Percentiles rank a stretch among this genome's conserved stretches.
Conservation (phyloP, 2,329 filamentous ascomycete species). For the Penicillium paneum region DNA sequence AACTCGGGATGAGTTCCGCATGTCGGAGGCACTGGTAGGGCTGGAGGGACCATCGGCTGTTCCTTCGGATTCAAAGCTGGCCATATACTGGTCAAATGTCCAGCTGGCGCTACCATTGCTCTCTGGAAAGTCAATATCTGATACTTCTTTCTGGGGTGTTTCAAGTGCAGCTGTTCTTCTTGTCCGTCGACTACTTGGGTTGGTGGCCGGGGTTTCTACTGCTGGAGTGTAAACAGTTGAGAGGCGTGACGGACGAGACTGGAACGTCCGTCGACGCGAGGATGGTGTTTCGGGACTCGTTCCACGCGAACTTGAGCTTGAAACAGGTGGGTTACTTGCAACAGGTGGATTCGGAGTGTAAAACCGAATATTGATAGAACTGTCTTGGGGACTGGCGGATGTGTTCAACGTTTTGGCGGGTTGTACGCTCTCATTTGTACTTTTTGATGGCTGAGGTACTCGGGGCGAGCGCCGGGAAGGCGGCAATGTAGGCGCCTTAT, state of each 20-base stretch:
- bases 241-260: conserved; percentile 22
- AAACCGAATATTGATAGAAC: conserved; percentile 14
- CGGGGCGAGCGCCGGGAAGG: conserved; percentile 22
- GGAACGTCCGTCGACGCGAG: conserved; percentile 16
- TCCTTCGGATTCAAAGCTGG: conserved; percentile 7
- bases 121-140: conserved; percentile 16
- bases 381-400: conserved; percentile 10
- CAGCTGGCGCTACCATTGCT: conserved; percentile 12
- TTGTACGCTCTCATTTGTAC: conserved; percentile 1
- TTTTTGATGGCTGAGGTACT: conserved; percentile 8
- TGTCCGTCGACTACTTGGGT: conserved; percentile 14
- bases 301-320: background rate
- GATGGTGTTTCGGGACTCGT: conserved; percentile 11
- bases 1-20: conserved; percentile 27
- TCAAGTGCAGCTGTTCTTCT: conserved; percentile 14
- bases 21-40: conserved; percentile 18
- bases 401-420: conserved; percentile 12
- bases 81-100: conserved; percentile 17
- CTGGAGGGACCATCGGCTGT: conserved; percentile 12
- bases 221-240: conserved; percentile 22
- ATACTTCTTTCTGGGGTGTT: conserved; percentile 8
- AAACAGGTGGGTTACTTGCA: conserved; percentile 5
- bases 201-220: conserved; percentile 13
- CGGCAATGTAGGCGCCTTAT: conserved; percentile 10
- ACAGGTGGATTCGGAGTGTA: conserved; percentile 12